These are phyloP conservation scores for Neostapfia colusana DNA, from an alignment of 176 grass and related monocot genomes.

Conservation along the genomic window DNA sequence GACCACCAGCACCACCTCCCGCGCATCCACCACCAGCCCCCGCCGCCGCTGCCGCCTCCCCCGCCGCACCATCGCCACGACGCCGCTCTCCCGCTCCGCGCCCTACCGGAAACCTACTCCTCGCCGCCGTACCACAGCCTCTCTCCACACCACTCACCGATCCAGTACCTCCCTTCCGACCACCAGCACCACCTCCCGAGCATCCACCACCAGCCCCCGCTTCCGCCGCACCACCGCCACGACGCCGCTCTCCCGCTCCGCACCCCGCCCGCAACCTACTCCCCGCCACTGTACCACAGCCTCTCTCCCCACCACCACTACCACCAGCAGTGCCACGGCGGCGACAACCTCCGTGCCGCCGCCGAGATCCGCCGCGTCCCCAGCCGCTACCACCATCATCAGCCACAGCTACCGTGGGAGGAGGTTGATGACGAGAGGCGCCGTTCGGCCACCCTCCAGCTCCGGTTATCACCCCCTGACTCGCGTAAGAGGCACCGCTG, in stretches of 20 bases:
- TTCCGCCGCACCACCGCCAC: background rate
- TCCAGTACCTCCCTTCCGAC: no score
- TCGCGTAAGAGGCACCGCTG: constrained; percentile 41
- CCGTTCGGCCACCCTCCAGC: constrained; percentile 4
- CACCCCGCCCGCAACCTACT: constrained; percentile 35
- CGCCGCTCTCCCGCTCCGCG: background rate
- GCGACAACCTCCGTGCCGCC: constrained; percentile 12
- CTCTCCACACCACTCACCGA: no score
- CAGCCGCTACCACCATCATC: background rate
- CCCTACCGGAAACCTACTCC: no score
- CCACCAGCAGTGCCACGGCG: constrained; percentile 14
- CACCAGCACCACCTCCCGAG: no score
- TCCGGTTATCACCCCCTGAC: constrained; percentile 10
- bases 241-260: constrained; percentile 29
- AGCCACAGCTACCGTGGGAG: constrained; percentile 31
- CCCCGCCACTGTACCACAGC: constrained; percentile 34
- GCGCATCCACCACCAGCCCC: constrained; percentile 14
- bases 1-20: constrained; percentile 19
- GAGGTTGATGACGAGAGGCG: constrained; percentile 27
- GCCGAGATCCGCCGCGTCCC: constrained; percentile 33
- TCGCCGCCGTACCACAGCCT: no score
- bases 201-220: no score
- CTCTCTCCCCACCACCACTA: constrained; percentile 31
- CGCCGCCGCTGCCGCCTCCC: constrained; percentile 23
- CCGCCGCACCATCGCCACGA: constrained; percentile 32